A percentile compares a stretch with the other conserved stretches of the same genome.
These are phyloP conservation scores for Thuja plicata DNA, from an alignment of 83 land plant species.

Conservation along the genomic window DNA sequence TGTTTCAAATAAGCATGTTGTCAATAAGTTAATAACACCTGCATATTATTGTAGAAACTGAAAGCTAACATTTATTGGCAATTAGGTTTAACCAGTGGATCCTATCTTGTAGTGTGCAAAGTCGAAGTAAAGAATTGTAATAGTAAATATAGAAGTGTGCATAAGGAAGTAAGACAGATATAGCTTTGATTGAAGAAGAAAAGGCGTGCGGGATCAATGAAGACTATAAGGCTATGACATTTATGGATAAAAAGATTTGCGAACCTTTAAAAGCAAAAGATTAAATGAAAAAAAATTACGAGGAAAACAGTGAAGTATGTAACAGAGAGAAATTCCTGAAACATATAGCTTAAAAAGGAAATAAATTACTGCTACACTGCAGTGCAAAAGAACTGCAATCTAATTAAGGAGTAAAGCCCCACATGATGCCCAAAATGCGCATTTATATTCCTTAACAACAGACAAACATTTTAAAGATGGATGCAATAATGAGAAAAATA, in stretches of 20 bases:
- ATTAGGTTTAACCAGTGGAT: not conserved
- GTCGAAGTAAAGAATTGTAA: too few relatives aligned
- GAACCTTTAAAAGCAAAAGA: too few relatives aligned
- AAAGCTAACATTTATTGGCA: not conserved
- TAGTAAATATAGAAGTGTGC: too few relatives aligned
- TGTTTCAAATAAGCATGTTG: not conserved
- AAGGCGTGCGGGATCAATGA: too few relatives aligned
- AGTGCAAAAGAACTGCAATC: not conserved
- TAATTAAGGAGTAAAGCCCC: not conserved
- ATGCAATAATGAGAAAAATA: not conserved
- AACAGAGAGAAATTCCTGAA: too few relatives aligned
- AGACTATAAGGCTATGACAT: too few relatives aligned
- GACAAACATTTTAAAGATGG: not conserved
- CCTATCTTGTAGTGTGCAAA: not conserved
- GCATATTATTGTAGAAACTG: not conserved
- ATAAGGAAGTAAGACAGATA: too few relatives aligned
- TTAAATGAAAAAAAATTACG: too few relatives aligned
- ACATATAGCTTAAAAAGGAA: too few relatives aligned
- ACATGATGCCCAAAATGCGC: not conserved
- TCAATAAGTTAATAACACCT: not conserved
- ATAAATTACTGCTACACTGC: not conserved
- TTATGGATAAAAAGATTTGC: too few relatives aligned
- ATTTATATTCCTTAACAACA: not conserved
- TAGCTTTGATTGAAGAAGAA: too few relatives aligned
- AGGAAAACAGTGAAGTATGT: not conserved